Conservation (phyloP, 2,329 filamentous ascomycete species). For the Pseudonectria buxi region DNA sequence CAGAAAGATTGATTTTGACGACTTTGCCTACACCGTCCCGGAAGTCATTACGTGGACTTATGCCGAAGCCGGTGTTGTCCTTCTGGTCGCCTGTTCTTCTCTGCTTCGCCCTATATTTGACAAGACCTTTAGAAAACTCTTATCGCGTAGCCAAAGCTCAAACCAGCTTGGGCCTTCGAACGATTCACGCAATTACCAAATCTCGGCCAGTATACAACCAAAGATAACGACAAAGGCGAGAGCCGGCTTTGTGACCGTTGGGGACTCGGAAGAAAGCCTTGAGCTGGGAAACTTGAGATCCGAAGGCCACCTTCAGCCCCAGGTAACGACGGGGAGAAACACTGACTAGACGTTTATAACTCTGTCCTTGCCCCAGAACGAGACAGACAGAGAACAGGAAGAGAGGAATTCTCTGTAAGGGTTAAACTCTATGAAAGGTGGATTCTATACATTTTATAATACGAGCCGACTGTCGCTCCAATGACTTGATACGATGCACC, state of each 20-base stretch:
- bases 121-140: conserved; percentile 12
- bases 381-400: too few relatives aligned
- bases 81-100: conserved; percentile 19
- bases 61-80: conserved; percentile 18
- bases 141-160: conserved; percentile 5
- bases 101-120: conserved; percentile 19
- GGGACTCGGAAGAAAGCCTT: conserved; percentile 5
- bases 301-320: conserved; percentile 1
- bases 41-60: conserved; percentile 18
- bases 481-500: too few relatives aligned
- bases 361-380: too few relatives aligned
- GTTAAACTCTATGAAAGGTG: too few relatives aligned
- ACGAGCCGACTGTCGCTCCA: too few relatives aligned
- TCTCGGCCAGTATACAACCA: conserved; percentile 1
- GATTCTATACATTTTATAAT: too few relatives aligned
- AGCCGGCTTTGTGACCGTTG: conserved; percentile 5
- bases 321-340: background rate
- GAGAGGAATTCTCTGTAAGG: too few relatives aligned
- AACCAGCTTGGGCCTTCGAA: conserved; percentile 1
- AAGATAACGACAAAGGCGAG: conserved; percentile 1
- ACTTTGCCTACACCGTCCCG: conserved; percentile 18
- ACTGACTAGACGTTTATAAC: too few relatives aligned
- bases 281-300: conserved; percentile 4
- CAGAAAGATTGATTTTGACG: conserved; percentile 13
- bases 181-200: conserved; percentile 1